These are phyloP conservation scores for Miamiensis avidus DNA, from an alignment of 169 alveolate species.

Conservation along the genomic window DNA sequence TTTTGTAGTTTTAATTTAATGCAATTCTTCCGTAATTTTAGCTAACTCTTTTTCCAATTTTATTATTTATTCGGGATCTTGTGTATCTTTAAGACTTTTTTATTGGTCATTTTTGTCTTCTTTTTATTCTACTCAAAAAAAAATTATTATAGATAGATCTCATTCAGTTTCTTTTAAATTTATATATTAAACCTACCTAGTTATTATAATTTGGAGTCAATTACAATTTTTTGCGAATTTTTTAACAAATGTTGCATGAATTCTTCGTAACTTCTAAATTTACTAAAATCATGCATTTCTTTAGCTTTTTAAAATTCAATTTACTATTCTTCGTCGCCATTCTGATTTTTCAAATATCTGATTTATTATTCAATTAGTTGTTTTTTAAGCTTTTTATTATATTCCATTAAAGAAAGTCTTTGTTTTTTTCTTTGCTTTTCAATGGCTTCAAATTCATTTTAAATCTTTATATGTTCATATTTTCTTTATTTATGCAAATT, in stretches of 20 bases:
- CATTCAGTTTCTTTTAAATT: too few species aligned
- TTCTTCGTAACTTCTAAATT: constrained; percentile 35
- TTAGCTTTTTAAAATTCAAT: constrained; percentile 25
- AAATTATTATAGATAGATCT: too few species aligned
- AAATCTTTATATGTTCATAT: constrained; percentile 60
- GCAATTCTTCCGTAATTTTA: constrained; percentile 17
- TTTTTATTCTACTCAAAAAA: too few species aligned
- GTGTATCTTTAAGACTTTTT: not conserved
- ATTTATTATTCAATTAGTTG: constrained; percentile 35
- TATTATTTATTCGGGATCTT: constrained; percentile 33
- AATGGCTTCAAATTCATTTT: constrained; percentile 50
- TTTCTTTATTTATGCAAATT: constrained; percentile 42
- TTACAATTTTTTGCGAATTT: constrained; percentile 18
- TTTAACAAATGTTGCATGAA: constrained; percentile 13
- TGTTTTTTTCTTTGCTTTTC: constrained; percentile 47
- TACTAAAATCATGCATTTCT: constrained; percentile 30
- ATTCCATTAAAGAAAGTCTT: constrained; percentile 39
- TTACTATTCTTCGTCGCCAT: constrained; percentile 18
- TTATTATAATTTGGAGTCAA: not conserved
- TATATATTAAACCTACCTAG: not conserved
- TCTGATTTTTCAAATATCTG: constrained; percentile 11
- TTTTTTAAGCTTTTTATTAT: constrained; percentile 39
- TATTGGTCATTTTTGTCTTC: constrained; percentile 3
- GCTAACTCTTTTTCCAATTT: constrained; percentile 10
- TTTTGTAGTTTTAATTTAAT: constrained; percentile 10